Evolutionary conservation across 805 yeast genomes (phyloP).

Genomic region (Yarrowia sp.): DNA sequence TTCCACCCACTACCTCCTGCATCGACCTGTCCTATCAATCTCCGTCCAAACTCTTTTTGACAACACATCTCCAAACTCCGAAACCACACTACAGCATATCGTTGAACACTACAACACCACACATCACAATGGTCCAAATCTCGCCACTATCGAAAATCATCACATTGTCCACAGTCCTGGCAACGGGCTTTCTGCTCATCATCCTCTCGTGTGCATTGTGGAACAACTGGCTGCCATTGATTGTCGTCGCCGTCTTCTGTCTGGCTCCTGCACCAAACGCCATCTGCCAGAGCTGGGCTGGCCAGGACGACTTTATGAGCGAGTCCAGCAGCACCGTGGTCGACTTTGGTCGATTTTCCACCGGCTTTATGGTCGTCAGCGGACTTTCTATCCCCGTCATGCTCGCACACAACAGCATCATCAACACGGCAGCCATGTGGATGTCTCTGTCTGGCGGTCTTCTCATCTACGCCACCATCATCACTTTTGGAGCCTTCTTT

Average conservation of each 20-base stretch:
- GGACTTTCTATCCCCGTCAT: constrained; percentile 76
- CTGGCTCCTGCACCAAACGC: constrained; percentile 73
- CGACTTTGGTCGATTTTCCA: constrained; percentile 75
- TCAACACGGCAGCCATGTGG: constrained; percentile 65
- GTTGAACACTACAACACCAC: neutral
- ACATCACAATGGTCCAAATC: constrained; percentile 32
- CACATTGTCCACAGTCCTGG: constrained; percentile 70
- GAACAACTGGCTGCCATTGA: constrained; percentile 88
- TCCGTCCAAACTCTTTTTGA: constrained; percentile 24
- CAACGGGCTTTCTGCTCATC: constrained; percentile 85
- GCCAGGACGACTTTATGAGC: constrained; percentile 59
- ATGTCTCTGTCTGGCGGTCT: constrained; percentile 85
- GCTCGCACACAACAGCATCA: constrained; percentile 69
- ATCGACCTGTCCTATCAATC: neutral
- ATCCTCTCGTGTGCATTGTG: constrained; percentile 84
- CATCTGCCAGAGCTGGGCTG: constrained; percentile 49
- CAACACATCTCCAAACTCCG: neutral
- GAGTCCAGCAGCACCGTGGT: constrained; percentile 52
- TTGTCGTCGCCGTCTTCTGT: constrained; percentile 54
- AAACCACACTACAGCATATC: neutral
- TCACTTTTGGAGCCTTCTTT: constrained; percentile 78
- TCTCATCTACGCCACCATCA: constrained; percentile 77
- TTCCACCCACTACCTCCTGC: neutral
- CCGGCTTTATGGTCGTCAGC: constrained; percentile 72
- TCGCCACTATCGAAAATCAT: constrained; percentile 77